Base-by-base conservation (phyloP, 2,329 filamentous ascomycete species). In the Penicillium griseofulvum region DNA sequence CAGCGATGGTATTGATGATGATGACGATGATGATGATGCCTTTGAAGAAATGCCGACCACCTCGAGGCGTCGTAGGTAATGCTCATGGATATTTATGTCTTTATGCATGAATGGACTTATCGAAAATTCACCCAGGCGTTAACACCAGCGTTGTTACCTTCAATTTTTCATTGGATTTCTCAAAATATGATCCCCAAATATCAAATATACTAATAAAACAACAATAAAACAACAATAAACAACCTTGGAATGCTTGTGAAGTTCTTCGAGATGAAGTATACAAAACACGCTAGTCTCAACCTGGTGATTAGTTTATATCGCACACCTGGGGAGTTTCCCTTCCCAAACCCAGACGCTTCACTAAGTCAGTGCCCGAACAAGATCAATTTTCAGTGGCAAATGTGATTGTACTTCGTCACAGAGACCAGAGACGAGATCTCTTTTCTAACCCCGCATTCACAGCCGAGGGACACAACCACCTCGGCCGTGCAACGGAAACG, bases 11-110 rank as follows among this genome's bases (percentile, higher is more conserved):
- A 69, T 74, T 51, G 73, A 76, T 33, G 62, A 61, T 3, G 74
- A 76, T 49, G 73, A 75, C 45, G 73, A 74, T 49, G 65, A 67
- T 8, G 74, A 76, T 17, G 76, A 79, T 67, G 77, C 75, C 12
- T 80, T 80, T 68, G 77, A 79, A 60, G 72, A 76, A 28, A 66
- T 70, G 63, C 62, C 60, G 26, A 59, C 60, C 2, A 61, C 45
- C 17, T 58, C 59, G 8, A 54, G 53, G n/a, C 57, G 67, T 22
- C 62, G 67, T 51, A 70, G 66, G 48, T 69, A 66, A 54, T 41
- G 16, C 11, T n/a, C 34, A 28, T 38, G 34, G 22, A 39, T n/a
- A 12, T 36, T 49, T 34, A 39, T 22, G 14, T n/a, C 19, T 43
- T 46, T 41, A 49, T 52, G 37, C 41, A 52, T 57, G 43, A 38